These are phyloP conservation scores for Wickerhamomyces mucosus DNA, from an alignment of 805 yeast species.

Conservation along the genomic window DNA sequence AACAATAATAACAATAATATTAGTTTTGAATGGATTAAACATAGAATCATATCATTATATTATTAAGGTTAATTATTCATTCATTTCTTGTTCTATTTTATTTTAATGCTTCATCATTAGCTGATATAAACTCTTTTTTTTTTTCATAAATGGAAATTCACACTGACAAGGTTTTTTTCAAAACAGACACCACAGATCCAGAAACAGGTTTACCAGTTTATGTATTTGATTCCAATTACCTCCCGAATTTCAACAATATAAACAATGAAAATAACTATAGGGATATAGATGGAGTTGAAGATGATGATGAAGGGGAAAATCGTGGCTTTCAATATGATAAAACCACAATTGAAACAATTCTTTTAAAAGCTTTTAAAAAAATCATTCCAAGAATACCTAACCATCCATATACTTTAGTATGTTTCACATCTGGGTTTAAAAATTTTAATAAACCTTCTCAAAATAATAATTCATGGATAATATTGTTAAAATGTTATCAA, in stretches of 20 bases:
- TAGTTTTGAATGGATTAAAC: too few species aligned
- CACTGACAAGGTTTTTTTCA: conserved; percentile 39
- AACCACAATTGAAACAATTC: conserved; percentile 25
- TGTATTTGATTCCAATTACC: conserved; percentile 73
- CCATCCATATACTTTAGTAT: conserved; percentile 54
- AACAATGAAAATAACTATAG: conserved; percentile 5
- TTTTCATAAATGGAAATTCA: conserved; percentile 16
- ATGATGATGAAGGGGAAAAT: too few species aligned
- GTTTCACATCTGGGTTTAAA: conserved; percentile 78
- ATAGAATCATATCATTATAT: too few species aligned
- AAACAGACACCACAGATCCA: conserved; percentile 57
- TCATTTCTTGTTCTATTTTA: too few species aligned
- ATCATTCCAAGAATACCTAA: conserved; percentile 50
- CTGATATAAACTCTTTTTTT: not conserved
- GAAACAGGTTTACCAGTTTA: conserved; percentile 60
- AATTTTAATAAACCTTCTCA: conserved; percentile 22
- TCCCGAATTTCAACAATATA: conserved; percentile 49
- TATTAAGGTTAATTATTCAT: too few species aligned
- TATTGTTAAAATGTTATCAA: conserved; percentile 54
- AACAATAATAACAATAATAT: too few species aligned
- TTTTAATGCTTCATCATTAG: conserved; percentile 1
- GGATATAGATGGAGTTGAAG: too few species aligned
- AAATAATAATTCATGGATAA: conserved; percentile 46
- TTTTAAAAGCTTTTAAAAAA: conserved; percentile 47
- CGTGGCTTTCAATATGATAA: too few species aligned